Evolutionary conservation across 345 rosid genomes (phyloP).

Genomic region (Eutrema heterophyllum): DNA sequence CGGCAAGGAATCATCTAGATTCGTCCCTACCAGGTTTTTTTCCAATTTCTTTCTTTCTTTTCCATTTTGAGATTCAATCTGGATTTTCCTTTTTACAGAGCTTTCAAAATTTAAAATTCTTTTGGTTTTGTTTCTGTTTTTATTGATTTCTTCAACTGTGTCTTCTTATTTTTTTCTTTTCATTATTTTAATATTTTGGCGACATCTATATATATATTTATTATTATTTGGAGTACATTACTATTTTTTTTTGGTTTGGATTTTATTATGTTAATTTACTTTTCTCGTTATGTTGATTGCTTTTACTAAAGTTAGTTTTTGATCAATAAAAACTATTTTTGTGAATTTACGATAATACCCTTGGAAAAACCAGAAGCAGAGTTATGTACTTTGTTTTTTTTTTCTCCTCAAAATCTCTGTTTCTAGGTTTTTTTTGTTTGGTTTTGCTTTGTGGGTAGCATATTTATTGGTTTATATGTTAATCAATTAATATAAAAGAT

Average conservation of each 20-base stretch:
- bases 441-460: conserved; percentile 4
- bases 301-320: neutral
- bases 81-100: conserved; percentile 3
- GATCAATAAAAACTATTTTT: neutral
- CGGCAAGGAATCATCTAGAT: conserved; percentile 35
- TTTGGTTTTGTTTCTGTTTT: neutral
- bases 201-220: neutral
- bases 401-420: neutral
- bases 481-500: neutral
- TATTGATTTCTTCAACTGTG: neutral
- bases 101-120: neutral
- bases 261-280: no score
- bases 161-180: neutral
- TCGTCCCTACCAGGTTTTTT: conserved; percentile 39
- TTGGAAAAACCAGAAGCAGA: neutral
- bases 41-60: neutral
- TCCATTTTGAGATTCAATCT: neutral
- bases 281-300: neutral
- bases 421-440: neutral
- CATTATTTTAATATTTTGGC: no score
- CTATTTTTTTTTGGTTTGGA: neutral
- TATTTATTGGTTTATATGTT: neutral
- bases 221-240: neutral
- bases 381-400: neutral
- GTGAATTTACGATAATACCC: conserved; percentile 4